These are phyloP conservation scores for Pichia pseudocactophila DNA, from an alignment of 805 yeast species.

Conservation along the genomic window DNA sequence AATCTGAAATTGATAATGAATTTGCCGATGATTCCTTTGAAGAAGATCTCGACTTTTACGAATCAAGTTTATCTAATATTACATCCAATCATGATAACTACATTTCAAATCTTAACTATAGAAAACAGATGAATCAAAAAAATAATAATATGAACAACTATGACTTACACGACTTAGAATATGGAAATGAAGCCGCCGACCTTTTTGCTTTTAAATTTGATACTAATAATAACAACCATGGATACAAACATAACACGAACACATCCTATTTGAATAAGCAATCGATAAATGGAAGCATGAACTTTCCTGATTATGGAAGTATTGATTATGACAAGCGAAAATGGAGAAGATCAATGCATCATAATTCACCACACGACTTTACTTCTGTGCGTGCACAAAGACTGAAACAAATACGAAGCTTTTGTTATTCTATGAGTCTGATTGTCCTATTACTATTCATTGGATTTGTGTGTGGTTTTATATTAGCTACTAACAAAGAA, in stretches of 20 bases:
- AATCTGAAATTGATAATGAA: slow-evolving; percentile 42
- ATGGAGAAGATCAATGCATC: slow-evolving; percentile 20
- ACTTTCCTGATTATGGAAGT: slow-evolving; percentile 12
- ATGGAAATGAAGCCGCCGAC: slow-evolving; percentile 19
- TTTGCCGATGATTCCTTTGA: slow-evolving; percentile 42
- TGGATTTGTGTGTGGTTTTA: slow-evolving; percentile 77
- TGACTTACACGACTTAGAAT: slow-evolving; percentile 18
- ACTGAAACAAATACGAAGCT: slow-evolving; percentile 23
- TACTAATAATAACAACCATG: background rate
- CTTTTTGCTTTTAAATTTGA: slow-evolving; percentile 5
- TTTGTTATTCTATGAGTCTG: slow-evolving; percentile 36
- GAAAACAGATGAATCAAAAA: background rate
- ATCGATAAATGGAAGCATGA: slow-evolving; percentile 1
- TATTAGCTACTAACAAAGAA: slow-evolving; percentile 81
- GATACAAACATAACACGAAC: slow-evolving; percentile 1
- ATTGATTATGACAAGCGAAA: slow-evolving; percentile 7
- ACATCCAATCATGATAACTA: slow-evolving; percentile 1
- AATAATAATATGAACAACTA: background rate
- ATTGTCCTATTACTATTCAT: slow-evolving; percentile 47
- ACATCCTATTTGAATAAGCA: slow-evolving; percentile 4
- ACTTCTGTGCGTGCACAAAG: slow-evolving; percentile 26
- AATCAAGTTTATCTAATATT: slow-evolving; percentile 6
- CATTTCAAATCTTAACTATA: slow-evolving; percentile 8
- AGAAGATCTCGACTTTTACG: slow-evolving; percentile 32
- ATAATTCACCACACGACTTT: slow-evolving; percentile 31